Evolutionary conservation across 345 rosid species (phyloP), one percentile per base, ranked within the genome.

Genomic region (Euphorbia pulcherrima): DNA sequence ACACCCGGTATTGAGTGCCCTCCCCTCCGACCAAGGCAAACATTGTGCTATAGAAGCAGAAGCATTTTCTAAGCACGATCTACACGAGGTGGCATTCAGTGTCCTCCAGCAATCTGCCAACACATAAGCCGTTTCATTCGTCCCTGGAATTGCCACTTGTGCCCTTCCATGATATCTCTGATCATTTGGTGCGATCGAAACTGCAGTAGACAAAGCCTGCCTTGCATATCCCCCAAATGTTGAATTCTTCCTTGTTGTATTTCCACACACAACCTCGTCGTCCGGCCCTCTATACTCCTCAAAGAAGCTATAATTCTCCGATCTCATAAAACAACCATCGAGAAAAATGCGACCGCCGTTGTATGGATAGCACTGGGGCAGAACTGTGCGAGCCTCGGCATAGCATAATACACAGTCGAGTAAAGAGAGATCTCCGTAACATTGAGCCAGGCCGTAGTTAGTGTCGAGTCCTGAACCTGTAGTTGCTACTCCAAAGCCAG

Each of bases 251-350:
- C 70, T 63, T 6, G 90, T 84, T 17, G 68, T 28, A 69, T 89
- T 93, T 55, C 94, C 90, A 17, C 98, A 93, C 1, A 89, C 79
- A 7, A 82, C 79, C 21, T 5, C 64, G 50, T 93, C 98, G 26
- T 60, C 65, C 2, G 86, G 81, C 9, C 98, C 97, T 18, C 28
- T 79, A 56, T 82, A 84, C 75, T 93, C 88, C 44, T 79, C 70
- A 41, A 74, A 90, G 79, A 90, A 93, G 76, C 92, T 89, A 54
- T 90, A 93, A 72, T 93, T 93, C 83, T 80, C 85, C 1, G 89
- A 70, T 76, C 98, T 82, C 98, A 93, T 89, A 85, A 93, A 93
- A 79, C 98, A 93, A 1, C 98, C 98, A 3, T 93, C 97, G 11
- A 90, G 96, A 62, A 58, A 93, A 76, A 93, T 84, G 59, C 91